These are phyloP conservation scores for Zoysia matrella DNA, from an alignment of 202 grass and related monocot species.

Conservation along the genomic window DNA sequence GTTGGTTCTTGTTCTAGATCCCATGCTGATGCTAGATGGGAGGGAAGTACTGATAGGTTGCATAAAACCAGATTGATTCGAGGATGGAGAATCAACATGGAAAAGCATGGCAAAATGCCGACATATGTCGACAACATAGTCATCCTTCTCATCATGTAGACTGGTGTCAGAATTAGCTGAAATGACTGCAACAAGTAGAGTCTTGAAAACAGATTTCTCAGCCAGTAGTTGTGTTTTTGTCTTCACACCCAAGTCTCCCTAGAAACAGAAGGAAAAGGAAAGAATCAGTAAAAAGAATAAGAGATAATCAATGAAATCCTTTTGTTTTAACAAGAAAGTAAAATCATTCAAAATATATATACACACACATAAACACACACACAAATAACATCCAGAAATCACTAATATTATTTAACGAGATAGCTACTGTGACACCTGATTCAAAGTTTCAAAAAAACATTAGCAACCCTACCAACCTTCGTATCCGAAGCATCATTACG, in stretches of 20 bases:
- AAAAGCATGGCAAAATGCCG: slow-evolving; percentile 99
- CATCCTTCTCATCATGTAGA: slow-evolving; percentile 82
- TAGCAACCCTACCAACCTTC: slow-evolving; percentile 64
- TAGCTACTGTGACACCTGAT: slow-evolving; percentile 4
- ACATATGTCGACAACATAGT: slow-evolving; percentile 87
- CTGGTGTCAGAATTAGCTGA: slow-evolving; percentile 72
- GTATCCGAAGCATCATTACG: slow-evolving; percentile 81
- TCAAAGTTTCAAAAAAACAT: slow-evolving; percentile 2
- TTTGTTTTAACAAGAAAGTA: slow-evolving; percentile 25
- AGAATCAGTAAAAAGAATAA: slow-evolving; percentile 20
- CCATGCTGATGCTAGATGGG: slow-evolving; percentile 57
- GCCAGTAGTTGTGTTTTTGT: slow-evolving; percentile 99
- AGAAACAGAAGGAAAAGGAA: slow-evolving; percentile 32
- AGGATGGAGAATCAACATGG: slow-evolving; percentile 76
- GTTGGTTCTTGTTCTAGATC: slow-evolving; percentile 73
- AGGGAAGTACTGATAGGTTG: slow-evolving; percentile 63
- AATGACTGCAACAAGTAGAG: slow-evolving; percentile 77
- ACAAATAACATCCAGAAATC: neutral
- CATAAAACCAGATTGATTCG: slow-evolving; percentile 57
- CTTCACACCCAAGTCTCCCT: slow-evolving; percentile 99
- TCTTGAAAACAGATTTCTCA: slow-evolving; percentile 96
- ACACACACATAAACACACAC: too few species aligned
- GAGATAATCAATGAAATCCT: slow-evolving; percentile 26
- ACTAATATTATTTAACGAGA: neutral
- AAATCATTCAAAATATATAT: neutral